Conservation (phyloP, 169 alveolate genomes). For the Plasmodium gallinaceum region DNA sequence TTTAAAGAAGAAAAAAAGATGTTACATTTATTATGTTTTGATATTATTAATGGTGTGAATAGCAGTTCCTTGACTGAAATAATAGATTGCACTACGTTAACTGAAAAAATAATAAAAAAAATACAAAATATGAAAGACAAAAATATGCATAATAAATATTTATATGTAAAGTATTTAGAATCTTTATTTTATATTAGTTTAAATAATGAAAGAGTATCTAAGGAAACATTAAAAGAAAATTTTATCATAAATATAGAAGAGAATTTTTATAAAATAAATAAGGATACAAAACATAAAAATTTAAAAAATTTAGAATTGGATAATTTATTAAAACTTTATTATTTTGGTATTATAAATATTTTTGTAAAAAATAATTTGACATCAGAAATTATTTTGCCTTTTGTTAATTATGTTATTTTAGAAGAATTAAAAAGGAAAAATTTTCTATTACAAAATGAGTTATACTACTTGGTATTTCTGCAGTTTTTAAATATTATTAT, state of each 20-base stretch:
- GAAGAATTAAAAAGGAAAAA: constrained; percentile 37
- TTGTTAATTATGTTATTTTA: constrained; percentile 20
- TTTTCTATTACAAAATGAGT: constrained; percentile 42
- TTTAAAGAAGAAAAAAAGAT: constrained; percentile 38
- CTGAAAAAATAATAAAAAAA: constrained; percentile 10
- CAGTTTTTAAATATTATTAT: constrained; percentile 43
- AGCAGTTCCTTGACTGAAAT: not conserved
- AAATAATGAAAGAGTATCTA: constrained; percentile 24
- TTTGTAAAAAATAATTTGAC: constrained; percentile 17
- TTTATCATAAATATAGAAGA: constrained; percentile 31
- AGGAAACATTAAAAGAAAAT: constrained; percentile 5
- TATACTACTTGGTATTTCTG: constrained; percentile 37
- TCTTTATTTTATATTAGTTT: constrained; percentile 28
- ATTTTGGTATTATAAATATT: constrained; percentile 44
- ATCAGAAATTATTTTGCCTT: not conserved
- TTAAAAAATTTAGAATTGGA: constrained; percentile 12
- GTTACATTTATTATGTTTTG: constrained; percentile 42
- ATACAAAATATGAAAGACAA: not conserved
- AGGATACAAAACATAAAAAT: not conserved
- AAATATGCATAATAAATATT: constrained; percentile 19
- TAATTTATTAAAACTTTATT: constrained; percentile 37
- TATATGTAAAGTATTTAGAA: constrained; percentile 32
- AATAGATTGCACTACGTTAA: not conserved
- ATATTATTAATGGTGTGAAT: constrained; percentile 8
- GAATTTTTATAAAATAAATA: constrained; percentile 18